Evolutionary conservation across 176 grass and related monocot species (phyloP), one percentile per base, ranked within the genome.

Genomic region (Ananas comosus): DNA sequence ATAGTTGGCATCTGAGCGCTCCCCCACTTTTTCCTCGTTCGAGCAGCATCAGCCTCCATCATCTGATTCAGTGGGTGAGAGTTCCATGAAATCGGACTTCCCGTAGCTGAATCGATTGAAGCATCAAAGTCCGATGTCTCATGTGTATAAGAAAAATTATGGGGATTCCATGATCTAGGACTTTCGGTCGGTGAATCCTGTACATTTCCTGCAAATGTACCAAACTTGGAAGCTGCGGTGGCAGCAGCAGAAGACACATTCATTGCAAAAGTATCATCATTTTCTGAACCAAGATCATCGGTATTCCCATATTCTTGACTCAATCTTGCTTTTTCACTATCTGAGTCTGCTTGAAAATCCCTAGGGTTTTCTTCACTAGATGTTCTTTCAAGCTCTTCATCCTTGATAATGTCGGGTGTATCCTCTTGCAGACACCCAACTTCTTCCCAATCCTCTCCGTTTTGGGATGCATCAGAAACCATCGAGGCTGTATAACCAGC

Each of bases 21-120:
- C 53, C 90, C 87, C 94, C 94, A 99, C 65, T 93, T 99, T 79
- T 93, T 99, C 54, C 94, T 86, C 80, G 87, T 92, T 53, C 85
- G 89, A 63, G 79, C 81, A 80, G 84, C 80, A 83, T 92, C 89
- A 75, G 82, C 76, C 66, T 88, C 82, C 58, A 80, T 83, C 70
- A 88, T 83, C 75, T 92, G 85, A 80, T 92, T 83, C 3, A 87
- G 64, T 64, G 83, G 82, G 74, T 86, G 73, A 74, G 87, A 91
- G 79, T 85, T 99, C 87, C 95, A 99, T 63, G 85, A 82, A 79
- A 80, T 80, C 74, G 85, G 87, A 85, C 90, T 91, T 70, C 80
- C 95, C 18, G 73, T 76, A 42, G 85, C 82, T 53, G 90, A 94
- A 85, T 99, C 90, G 10, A 78, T 79, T 72, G 80, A 99, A 75